A percentile compares a stretch with the other conserved stretches of the same genome.
phyloP scores from a whole-genome alignment of 768 basidiomycete genomes.

The Xanthoconium stramineum region DNA sequence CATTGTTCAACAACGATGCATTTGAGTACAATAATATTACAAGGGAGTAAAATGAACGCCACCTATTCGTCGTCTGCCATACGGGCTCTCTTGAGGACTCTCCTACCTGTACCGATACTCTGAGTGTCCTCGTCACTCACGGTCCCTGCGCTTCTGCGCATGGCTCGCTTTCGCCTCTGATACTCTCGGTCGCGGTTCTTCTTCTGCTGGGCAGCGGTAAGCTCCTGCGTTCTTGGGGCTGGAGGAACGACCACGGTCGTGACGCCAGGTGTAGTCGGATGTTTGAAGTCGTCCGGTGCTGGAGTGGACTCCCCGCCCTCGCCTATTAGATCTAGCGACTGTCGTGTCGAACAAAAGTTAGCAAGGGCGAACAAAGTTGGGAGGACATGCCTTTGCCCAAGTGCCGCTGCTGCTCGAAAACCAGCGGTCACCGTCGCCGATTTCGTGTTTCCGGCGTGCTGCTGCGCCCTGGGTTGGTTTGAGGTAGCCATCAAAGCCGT shows the following conservation, averaged over 20 bases:
- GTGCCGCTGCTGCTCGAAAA: constrained; percentile 83
- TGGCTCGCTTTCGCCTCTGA: constrained; percentile 72
- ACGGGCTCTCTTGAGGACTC: constrained; percentile 68
- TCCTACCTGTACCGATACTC: constrained; percentile 44
- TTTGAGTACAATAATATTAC: constrained; percentile 3
- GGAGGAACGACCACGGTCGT: constrained; percentile 79
- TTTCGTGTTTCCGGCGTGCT: constrained; percentile 65
- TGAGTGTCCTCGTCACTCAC: constrained; percentile 69
- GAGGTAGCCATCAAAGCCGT: constrained; percentile 83
- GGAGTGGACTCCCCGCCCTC: constrained; percentile 65
- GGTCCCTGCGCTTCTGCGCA: constrained; percentile 61
- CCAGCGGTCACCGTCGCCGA: constrained; percentile 72
- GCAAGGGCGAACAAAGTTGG: not conserved
- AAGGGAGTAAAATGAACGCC: constrained; percentile 3
- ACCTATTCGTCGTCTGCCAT: constrained; percentile 62
- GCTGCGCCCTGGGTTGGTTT: constrained; percentile 59
- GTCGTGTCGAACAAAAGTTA: constrained; percentile 3
- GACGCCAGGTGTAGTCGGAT: constrained; percentile 66
- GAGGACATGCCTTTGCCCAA: constrained; percentile 57
- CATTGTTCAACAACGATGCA: constrained; percentile 2
- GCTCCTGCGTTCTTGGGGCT: constrained; percentile 63
- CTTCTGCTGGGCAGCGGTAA: constrained; percentile 71
- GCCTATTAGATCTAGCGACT: constrained; percentile 75
- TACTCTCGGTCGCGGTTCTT: constrained; percentile 79
- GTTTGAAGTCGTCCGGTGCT: constrained; percentile 62